phyloP scores from a whole-genome alignment of 2,329 filamentous ascomycete species.

The Amylocarpus encephaloides region DNA sequence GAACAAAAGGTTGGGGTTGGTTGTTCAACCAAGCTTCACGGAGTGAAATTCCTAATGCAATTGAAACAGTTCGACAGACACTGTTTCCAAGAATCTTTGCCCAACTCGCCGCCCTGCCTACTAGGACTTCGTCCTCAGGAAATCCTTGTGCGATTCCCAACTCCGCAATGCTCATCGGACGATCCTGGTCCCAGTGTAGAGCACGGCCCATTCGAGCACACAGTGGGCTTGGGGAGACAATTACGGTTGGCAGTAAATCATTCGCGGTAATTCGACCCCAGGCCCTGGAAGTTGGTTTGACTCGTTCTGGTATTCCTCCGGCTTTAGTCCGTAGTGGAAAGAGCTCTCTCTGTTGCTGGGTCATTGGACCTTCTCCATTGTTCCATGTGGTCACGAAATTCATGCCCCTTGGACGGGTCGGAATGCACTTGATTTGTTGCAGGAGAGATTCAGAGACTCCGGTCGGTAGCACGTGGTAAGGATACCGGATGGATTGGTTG shows the following conservation, averaged over 20 bases:
- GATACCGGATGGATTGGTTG: constrained; percentile 55
- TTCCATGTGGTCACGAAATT: constrained; percentile 43
- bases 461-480: constrained; percentile 54
- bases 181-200: constrained; percentile 61
- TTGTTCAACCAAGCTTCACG: constrained; percentile 47
- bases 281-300: constrained; percentile 23
- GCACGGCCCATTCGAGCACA: constrained; percentile 50
- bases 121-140: constrained; percentile 61
- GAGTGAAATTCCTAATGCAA: constrained; percentile 59
- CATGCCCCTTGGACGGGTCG: constrained; percentile 50
- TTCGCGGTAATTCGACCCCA: constrained; percentile 49
- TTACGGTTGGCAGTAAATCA: constrained; percentile 55
- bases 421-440: constrained; percentile 49
- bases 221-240: constrained; percentile 43
- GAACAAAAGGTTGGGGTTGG: background rate
- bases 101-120: constrained; percentile 51
- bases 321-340: constrained; percentile 33
- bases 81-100: constrained; percentile 70
- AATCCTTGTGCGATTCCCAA: constrained; percentile 63
- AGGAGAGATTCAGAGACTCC: constrained; percentile 30
- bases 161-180: constrained; percentile 60
- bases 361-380: constrained; percentile 34
- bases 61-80: constrained; percentile 61
- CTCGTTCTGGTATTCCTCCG: constrained; percentile 17
- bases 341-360: constrained; percentile 33